phyloP scores from a whole-genome alignment of 805 yeast genomes.

The Grigorovia jiainica region DNA sequence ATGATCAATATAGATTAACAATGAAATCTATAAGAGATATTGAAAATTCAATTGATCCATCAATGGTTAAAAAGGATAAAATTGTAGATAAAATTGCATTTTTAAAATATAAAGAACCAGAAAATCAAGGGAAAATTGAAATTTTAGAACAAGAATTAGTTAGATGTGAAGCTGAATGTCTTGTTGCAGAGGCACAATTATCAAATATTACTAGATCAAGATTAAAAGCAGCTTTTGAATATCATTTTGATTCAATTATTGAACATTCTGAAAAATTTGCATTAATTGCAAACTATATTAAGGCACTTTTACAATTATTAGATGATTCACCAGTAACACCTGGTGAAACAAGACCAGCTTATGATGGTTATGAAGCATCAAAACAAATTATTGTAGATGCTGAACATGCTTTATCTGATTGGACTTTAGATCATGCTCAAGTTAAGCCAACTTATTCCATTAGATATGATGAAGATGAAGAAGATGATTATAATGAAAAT shows the following conservation, averaged over 20 bases:
- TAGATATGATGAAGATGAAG: conserved; percentile 39
- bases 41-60: conserved; percentile 81
- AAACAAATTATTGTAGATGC: conserved; percentile 82
- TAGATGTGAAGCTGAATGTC: conserved; percentile 84
- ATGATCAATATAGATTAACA: conserved; percentile 79
- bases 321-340: conserved; percentile 84
- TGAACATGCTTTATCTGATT: conserved; percentile 69
- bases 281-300: conserved; percentile 82
- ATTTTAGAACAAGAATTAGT: conserved; percentile 83
- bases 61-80: conserved; percentile 77
- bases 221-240: conserved; percentile 72
- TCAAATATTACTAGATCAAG: conserved; percentile 83
- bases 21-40: conserved; percentile 74
- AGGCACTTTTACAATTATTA: conserved; percentile 71
- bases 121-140: conserved; percentile 57
- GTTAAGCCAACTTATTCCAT: conserved; percentile 74
- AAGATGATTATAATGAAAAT: too few species aligned
- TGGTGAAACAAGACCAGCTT: conserved; percentile 85
- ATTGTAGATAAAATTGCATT: conserved; percentile 79
- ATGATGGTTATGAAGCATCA: conserved; percentile 82
- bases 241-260: conserved; percentile 77
- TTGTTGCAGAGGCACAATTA: conserved; percentile 87
- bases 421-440: conserved; percentile 78
- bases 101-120: conserved; percentile 77
- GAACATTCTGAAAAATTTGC: conserved; percentile 82